Evolutionary conservation across 2,329 filamentous ascomycete genomes (phyloP).

Genomic region (Phaeosphaeriaceae sp.): DNA sequence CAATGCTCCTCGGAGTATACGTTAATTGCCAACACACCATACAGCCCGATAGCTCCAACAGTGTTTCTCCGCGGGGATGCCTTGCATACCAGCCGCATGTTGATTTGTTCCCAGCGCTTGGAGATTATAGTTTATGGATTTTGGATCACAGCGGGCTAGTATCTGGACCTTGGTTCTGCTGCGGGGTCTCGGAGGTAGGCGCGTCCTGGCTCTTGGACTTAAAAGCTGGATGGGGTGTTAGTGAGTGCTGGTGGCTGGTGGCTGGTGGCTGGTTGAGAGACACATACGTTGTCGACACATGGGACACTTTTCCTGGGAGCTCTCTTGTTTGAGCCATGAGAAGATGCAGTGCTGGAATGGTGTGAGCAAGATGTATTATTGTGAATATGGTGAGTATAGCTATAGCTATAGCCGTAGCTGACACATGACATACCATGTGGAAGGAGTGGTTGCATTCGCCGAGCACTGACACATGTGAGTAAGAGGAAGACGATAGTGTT

Average conservation of each 20-base stretch:
- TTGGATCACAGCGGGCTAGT: conserved; percentile 25
- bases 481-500: background rate
- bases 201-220: conserved; percentile 48
- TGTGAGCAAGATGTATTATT: conserved; percentile 19
- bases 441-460: conserved; percentile 98
- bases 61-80: no score
- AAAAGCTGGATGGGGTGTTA: conserved; percentile 40
- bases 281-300: conserved; percentile 92
- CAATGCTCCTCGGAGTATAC: no score
- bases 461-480: conserved; percentile 67
- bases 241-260: background rate
- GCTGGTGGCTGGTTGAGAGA: background rate
- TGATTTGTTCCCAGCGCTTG: no score
- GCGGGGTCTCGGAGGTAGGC: conserved; percentile 16
- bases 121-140: no score
- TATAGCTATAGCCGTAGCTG: background rate
- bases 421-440: conserved; percentile 74
- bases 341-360: conserved; percentile 82
- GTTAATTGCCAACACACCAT: no score
- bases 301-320: conserved; percentile 90
- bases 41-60: no score
- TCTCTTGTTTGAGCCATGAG: conserved; percentile 95
- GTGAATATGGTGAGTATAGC: no score
- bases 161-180: conserved; percentile 20
- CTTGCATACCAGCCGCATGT: no score